Conservation (phyloP, 2,329 filamentous ascomycete species). For the Xylaria digitata region DNA sequence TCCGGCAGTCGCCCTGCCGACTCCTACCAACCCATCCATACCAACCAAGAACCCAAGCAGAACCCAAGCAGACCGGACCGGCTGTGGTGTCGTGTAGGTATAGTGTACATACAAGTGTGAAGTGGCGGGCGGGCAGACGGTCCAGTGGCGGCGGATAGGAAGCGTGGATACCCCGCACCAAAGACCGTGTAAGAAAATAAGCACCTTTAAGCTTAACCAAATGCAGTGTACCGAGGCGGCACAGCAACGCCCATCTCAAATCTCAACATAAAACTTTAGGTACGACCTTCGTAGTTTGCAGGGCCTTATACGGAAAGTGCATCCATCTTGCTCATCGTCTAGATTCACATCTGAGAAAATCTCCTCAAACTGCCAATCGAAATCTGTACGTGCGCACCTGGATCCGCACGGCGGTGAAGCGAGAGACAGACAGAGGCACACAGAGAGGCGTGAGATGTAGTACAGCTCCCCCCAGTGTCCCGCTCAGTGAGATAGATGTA, state of each 20-base stretch:
- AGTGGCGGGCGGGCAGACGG: too few species aligned
- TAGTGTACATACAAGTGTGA: too few species aligned
- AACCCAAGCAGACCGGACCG: not conserved
- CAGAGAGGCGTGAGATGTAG: not conserved
- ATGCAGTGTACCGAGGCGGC: conserved; percentile 15
- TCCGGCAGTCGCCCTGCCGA: conserved; percentile 26
- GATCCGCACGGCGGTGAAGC: conserved; percentile 25
- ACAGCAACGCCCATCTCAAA: conserved; percentile 19
- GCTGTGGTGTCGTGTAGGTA: too few species aligned
- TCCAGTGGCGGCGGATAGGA: not conserved
- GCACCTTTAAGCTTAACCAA: conserved; percentile 11
- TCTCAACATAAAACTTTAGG: not conserved
- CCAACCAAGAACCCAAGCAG: not conserved
- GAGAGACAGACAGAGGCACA: not conserved
- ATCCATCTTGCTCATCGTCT: not conserved
- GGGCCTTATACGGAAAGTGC: conserved; percentile 24
- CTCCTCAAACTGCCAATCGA: not conserved
- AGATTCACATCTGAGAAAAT: not conserved
- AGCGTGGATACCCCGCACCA: not conserved
- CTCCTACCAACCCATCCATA: not conserved
- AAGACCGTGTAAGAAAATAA: not conserved
- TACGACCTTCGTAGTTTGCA: conserved; percentile 6
- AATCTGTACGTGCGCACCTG: not conserved
- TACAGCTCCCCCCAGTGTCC: not conserved
- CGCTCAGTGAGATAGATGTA: too few species aligned